Base-by-base conservation (phyloP, 129 eudicot species). In the Lonicera japonica region DNA sequence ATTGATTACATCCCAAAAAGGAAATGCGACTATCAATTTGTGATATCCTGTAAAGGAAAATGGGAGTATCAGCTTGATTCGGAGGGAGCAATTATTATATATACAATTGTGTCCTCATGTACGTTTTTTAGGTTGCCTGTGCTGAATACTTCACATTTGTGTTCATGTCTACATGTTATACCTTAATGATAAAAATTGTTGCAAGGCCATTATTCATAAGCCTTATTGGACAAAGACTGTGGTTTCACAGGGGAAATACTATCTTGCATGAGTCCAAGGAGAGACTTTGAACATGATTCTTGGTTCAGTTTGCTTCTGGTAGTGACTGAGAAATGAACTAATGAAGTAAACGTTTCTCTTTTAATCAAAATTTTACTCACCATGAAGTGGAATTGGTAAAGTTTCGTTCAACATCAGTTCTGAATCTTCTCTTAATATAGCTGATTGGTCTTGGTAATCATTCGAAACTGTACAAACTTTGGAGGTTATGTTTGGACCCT, bases 401-500 rank as follows among this genome's bases (percentile, higher is more conserved):
- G 25, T 67, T 67, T 47, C 21, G 34, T 64, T 58, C 25, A 66
- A 59, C 65, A 21, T 56, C 14, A 39, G 29, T 43, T 57, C 74
- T 19, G 56, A 54, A 38, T 58, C 74, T 47, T 79, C 67, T 14
- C 11, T 63, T 55, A 54, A 11, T 15, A 11, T 65, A 53, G 46
- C 14, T 51, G 68, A 21, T 67, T 73, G 64, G 22, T 53, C 73
- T 50, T 54, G 51, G 75, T 41, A 47, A 54, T 70, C 64, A 55
- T 20, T 21, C 23, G 66, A 56, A 43, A 19, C 48, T 5, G 56
- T 6, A 25, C 46, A 67, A 48, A 14, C 29, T 15, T 65, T 20
- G 20, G 71, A 68, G 50, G 34, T 41, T 25, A 38, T 17, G 54
- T 46, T 63, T n/a, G 64, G 63, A 47, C 55, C 38, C 88, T 82